phyloP scores from a whole-genome alignment of 768 basidiomycete species.

The Pisolithus microcarpus region DNA sequence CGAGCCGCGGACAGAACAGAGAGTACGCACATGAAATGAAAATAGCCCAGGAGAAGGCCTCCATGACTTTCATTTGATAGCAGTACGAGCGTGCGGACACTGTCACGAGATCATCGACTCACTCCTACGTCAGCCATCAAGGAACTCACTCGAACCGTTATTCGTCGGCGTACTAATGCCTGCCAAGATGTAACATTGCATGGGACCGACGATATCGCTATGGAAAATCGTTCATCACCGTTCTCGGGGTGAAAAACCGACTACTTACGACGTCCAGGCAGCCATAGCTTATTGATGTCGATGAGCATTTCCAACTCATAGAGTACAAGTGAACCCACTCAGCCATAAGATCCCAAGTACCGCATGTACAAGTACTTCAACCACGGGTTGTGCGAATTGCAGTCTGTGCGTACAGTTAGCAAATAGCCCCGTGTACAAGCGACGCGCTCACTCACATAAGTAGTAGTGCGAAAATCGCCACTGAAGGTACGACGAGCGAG shows the following conservation, averaged over 20 bases:
- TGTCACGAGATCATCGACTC: conserved; percentile 22
- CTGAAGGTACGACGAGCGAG: conserved; percentile 54
- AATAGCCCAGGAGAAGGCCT: conserved; percentile 72
- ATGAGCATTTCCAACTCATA: conserved; percentile 1
- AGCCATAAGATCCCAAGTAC: conserved; percentile 62
- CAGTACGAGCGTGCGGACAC: conserved; percentile 54
- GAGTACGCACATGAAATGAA: conserved; percentile 44
- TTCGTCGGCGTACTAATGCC: conserved; percentile 42
- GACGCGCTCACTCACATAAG: conserved; percentile 39
- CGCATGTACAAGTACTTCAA: conserved; percentile 51
- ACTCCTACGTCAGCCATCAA: not conserved
- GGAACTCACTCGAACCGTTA: conserved; percentile 45
- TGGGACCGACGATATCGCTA: conserved; percentile 63
- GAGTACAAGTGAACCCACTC: conserved; percentile 32
- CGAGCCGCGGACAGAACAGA: conserved; percentile 1
- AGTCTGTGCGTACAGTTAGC: conserved; percentile 34
- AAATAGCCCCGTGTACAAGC: no score
- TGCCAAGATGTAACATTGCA: conserved; percentile 50
- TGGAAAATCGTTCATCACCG: conserved; percentile 4
- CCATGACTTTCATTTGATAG: conserved; percentile 73
- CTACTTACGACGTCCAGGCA: conserved; percentile 62
- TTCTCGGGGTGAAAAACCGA: not conserved
- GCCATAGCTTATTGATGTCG: conserved; percentile 48
- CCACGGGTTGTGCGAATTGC: conserved; percentile 62
- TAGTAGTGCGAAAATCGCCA: conserved; percentile 58